A percentile compares a stretch with the other conserved stretches of the same genome.
Evolutionary conservation across 2,329 filamentous ascomycete genomes (phyloP).

Genomic region (Neonectria punicea): DNA sequence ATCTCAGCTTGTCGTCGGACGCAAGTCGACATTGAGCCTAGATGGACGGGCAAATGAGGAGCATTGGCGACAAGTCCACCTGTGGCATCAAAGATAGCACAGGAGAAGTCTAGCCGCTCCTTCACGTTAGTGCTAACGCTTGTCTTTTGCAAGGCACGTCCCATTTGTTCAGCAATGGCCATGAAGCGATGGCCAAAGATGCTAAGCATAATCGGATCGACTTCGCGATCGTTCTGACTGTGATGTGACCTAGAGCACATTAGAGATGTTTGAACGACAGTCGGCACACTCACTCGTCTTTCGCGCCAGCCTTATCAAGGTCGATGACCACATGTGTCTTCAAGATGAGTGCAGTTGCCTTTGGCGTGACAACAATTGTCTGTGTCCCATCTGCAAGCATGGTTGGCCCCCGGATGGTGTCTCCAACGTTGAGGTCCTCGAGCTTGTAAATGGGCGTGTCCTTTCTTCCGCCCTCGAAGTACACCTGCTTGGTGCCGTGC

Average conservation of each 20-base stretch:
- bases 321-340: conserved; percentile 92
- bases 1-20: conserved; percentile 82
- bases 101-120: conserved; percentile 84
- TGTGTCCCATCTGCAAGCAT: conserved; percentile 90
- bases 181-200: conserved; percentile 88
- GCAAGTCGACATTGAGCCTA: conserved; percentile 86
- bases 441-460: conserved; percentile 88
- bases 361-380: conserved; percentile 89
- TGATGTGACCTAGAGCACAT: conserved; percentile 7
- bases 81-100: conserved; percentile 79
- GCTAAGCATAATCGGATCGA: conserved; percentile 85
- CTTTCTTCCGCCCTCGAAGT: conserved; percentile 83
- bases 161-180: conserved; percentile 89
- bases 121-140: conserved; percentile 86
- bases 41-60: conserved; percentile 82
- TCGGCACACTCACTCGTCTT: conserved; percentile 43
- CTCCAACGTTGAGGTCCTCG: conserved; percentile 76
- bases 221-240: conserved; percentile 34
- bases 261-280: not conserved
- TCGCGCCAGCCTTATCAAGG: conserved; percentile 67
- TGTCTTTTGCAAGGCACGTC: conserved; percentile 81
- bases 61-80: conserved; percentile 83
- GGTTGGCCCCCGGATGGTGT: conserved; percentile 80
- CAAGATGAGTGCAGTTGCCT: conserved; percentile 79
- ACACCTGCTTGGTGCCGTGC: conserved; percentile 76